Evolutionary conservation across 805 yeast genomes (phyloP), one percentile per base, ranked within the genome.

Genomic region (Debaryomyces tyrocola): DNA sequence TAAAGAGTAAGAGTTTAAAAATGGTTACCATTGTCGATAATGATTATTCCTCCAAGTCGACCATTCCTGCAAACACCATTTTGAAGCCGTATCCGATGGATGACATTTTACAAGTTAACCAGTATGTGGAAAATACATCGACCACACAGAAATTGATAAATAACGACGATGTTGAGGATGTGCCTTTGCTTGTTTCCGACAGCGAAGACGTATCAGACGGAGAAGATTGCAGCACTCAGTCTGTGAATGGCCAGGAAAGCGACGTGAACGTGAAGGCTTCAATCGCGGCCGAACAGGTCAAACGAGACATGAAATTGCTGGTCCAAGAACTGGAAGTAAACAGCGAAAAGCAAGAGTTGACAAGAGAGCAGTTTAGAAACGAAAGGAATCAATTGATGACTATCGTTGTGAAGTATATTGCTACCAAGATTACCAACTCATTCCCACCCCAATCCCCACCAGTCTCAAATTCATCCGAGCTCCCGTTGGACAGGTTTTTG

Each of bases 381-480:
- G 73, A 71, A 50, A 60, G 71, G 42, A 62, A 56, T 37, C 69
- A 69, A 48, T 57, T 73, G 29, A 73, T 73, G 78, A 66, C 65
- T 41, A 62, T 73, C 7, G 62, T 71, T 18, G 74, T 73, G 33
- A 72, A 71, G 52, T 73, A 73, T 48, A 58, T 72, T 31, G 68
- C 76, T 4, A 69, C 70, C 51, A 73, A 73, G 50, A 73, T 73
- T 45, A 62, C 67, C 28, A 71, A 73, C 49, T 64, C 74, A 3
- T 73, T 71, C 52, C 78, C 78, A 14, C 75, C 77, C 4, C 70
- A 64, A 37, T 57, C 66, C 3, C 63, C 71, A 11, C 53, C 57
- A 2, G 17, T 31, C 14, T 3, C 34, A 31, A 8, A 12, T 6
- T 33, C 33, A 11, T 40, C 49, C 18, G 73, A 70, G 47, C 50